Percentiles rank a stretch among this genome's conserved stretches.
phyloP scores from a whole-genome alignment of 2,329 filamentous ascomycete species.

The Graphium sp. region DNA sequence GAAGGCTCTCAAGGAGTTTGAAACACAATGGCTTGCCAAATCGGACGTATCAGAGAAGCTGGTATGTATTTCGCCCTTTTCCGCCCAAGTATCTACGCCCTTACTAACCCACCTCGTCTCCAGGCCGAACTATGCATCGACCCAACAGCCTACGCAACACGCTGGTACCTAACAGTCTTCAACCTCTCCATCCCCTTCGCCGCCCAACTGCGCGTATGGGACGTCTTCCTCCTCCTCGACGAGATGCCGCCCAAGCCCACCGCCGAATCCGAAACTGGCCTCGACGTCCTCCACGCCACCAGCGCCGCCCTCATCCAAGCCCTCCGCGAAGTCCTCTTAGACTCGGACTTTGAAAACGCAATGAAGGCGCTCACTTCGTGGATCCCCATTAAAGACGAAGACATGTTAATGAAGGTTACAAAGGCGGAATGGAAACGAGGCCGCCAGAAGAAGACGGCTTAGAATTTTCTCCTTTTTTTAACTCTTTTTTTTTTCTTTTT shows the following conservation, averaged over 20 bases:
- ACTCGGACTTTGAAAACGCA: slow-evolving; percentile 90
- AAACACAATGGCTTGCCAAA: slow-evolving; percentile 62
- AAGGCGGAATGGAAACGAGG: slow-evolving; percentile 69
- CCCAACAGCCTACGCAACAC: slow-evolving; percentile 82
- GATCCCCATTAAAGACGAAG: slow-evolving; percentile 87
- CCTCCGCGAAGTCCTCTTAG: slow-evolving; percentile 71
- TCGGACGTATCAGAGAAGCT: slow-evolving; percentile 69
- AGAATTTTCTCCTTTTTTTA: slow-evolving; percentile 8
- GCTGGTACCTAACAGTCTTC: slow-evolving; percentile 96
- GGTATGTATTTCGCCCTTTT: slow-evolving; percentile 30
- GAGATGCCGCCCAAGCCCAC: slow-evolving; percentile 39
- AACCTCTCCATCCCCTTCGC: slow-evolving; percentile 92
- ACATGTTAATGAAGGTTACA: slow-evolving; percentile 80
- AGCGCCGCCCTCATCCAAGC: slow-evolving; percentile 83
- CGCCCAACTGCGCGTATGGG: slow-evolving; percentile 90
- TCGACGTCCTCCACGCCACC: slow-evolving; percentile 81
- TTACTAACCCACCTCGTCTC: slow-evolving; percentile 3
- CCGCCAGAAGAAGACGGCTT: slow-evolving; percentile 25
- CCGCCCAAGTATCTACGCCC: background rate
- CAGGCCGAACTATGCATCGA: slow-evolving; percentile 65
- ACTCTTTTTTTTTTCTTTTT: slow-evolving; percentile 6
- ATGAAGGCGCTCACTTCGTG: slow-evolving; percentile 95
- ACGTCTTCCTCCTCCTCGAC: slow-evolving; percentile 90
- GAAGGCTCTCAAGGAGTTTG: slow-evolving; percentile 71
- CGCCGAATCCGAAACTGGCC: slow-evolving; percentile 22